phyloP scores from a whole-genome alignment of 345 rosid genomes.

The Triadica sebifera region DNA sequence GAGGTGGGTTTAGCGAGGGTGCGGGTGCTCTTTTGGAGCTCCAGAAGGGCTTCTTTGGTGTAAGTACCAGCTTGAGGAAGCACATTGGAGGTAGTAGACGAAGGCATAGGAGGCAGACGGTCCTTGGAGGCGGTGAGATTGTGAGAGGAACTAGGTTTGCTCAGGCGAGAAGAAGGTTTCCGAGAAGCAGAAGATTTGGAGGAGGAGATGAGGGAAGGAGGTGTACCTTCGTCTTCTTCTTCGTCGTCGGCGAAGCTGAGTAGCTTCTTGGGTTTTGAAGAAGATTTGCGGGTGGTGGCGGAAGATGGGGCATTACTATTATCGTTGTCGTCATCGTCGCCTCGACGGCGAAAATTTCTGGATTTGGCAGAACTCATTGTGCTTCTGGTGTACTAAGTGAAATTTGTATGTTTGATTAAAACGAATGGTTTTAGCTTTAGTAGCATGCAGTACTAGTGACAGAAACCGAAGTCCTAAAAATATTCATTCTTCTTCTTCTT shows the following conservation, averaged over 20 bases:
- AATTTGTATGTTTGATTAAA: no score
- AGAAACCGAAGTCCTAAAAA: no score
- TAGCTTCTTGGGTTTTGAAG: slow-evolving; percentile 64
- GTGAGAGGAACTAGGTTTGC: slow-evolving; percentile 42
- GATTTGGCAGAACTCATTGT: slow-evolving; percentile 36
- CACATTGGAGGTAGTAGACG: slow-evolving; percentile 56
- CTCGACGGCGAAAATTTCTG: slow-evolving; percentile 81
- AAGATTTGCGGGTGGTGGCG: slow-evolving; percentile 26
- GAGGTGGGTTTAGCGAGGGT: slow-evolving; percentile 45
- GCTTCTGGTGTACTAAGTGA: neutral
- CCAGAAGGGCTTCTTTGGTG: slow-evolving; percentile 81
- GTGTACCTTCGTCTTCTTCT: slow-evolving; percentile 29
- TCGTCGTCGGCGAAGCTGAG: slow-evolving; percentile 90
- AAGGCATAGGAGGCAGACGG: slow-evolving; percentile 34
- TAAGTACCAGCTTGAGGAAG: slow-evolving; percentile 85
- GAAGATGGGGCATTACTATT: slow-evolving; percentile 18
- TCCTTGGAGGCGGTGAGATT: slow-evolving; percentile 57
- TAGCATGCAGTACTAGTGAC: no score
- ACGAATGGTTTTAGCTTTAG: no score
- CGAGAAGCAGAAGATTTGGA: slow-evolving; percentile 18
- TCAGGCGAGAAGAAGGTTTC: slow-evolving; percentile 40
- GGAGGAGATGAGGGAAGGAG: slow-evolving; percentile 18
- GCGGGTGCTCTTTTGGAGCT: slow-evolving; percentile 81
- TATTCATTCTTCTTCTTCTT: no score
- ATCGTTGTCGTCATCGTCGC: slow-evolving; percentile 37